Conservation (phyloP, 2,329 filamentous ascomycete species). For the Fusarium burgessii region DNA sequence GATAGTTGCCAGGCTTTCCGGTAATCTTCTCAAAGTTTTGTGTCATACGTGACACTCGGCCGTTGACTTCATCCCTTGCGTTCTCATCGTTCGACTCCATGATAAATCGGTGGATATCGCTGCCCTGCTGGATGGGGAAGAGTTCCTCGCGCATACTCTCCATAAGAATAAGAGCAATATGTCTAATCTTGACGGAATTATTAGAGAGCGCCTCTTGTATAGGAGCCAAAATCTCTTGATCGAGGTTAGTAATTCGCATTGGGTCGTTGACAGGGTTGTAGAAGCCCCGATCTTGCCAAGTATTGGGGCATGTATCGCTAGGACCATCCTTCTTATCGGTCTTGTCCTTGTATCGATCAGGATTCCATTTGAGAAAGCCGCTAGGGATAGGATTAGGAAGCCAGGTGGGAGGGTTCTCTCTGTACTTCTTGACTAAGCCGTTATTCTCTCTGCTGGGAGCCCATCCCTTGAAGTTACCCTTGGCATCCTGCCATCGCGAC, state of each 20-base stretch:
- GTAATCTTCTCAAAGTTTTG: conserved; percentile 41
- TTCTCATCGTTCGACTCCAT: conserved; percentile 48
- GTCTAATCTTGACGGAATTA: conserved; percentile 54
- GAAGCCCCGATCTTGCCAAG: conserved; percentile 31
- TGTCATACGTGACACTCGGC: conserved; percentile 47
- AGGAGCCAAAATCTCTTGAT: conserved; percentile 47
- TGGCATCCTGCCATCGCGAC: conserved; percentile 42
- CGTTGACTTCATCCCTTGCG: conserved; percentile 47
- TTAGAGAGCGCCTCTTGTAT: conserved; percentile 44
- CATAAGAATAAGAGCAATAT: conserved; percentile 57
- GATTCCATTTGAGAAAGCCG: conserved; percentile 48
- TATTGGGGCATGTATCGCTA: conserved; percentile 25
- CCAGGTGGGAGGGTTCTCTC: conserved; percentile 45
- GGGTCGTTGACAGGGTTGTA: conserved; percentile 56
- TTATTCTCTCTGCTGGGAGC: conserved; percentile 46
- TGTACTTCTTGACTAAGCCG: conserved; percentile 40
- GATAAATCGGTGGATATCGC: conserved; percentile 52
- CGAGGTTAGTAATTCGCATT: conserved; percentile 55
- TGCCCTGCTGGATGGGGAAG: conserved; percentile 57
- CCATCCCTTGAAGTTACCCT: conserved; percentile 51
- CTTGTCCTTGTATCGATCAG: conserved; percentile 29
- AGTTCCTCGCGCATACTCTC: conserved; percentile 60
- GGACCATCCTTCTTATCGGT: conserved; percentile 41
- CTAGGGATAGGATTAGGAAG: conserved; percentile 42
- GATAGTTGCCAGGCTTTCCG: conserved; percentile 36